These are phyloP conservation scores for Dalbergia cochinchinensis DNA, from an alignment of 306 rosid genomes.

Conservation along the genomic window DNA sequence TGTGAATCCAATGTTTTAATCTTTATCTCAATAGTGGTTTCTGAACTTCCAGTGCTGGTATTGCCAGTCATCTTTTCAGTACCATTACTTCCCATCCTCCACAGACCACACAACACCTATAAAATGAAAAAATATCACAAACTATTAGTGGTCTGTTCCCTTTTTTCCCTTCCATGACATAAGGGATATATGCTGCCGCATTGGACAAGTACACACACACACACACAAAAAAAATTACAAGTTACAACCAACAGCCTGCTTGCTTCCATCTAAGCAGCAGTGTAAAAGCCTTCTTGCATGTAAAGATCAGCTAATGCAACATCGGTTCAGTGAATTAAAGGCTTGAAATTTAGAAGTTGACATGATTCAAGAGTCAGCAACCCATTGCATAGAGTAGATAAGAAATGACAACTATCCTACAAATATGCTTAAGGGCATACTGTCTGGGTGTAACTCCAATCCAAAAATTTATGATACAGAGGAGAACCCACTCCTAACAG, in stretches of 20 bases:
- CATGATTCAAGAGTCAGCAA: slow-evolving; percentile 31
- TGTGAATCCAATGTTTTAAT: slow-evolving; percentile 94
- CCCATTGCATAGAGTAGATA: background rate
- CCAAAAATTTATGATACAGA: slow-evolving; percentile 3
- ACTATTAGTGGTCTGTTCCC: slow-evolving; percentile 6
- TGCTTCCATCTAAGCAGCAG: slow-evolving; percentile 12
- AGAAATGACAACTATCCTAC: slow-evolving; percentile 1
- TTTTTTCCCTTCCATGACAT: slow-evolving; percentile 22
- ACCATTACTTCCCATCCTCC: slow-evolving; percentile 77
- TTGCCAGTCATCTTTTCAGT: slow-evolving; percentile 49
- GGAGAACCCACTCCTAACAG: slow-evolving; percentile 26
- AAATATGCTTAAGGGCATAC: background rate
- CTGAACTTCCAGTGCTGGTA: slow-evolving; percentile 66
- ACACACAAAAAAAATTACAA: background rate
- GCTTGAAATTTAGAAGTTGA: slow-evolving; percentile 10
- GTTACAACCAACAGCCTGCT: slow-evolving; percentile 9
- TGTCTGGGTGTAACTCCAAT: slow-evolving; percentile 14
- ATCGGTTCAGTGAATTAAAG: slow-evolving; percentile 13
- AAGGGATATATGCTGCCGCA: slow-evolving; percentile 19
- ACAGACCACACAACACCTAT: slow-evolving; percentile 49
- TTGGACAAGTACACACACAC: slow-evolving; percentile 16
- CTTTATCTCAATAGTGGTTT: slow-evolving; percentile 87
- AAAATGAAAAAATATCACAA: slow-evolving; percentile 29
- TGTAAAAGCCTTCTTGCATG: slow-evolving; percentile 30
- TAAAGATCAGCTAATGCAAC: slow-evolving; percentile 6